Evolutionary conservation across 352 stramenopile genomes (phyloP).

Genomic region (Phytophthora palmivora): DNA sequence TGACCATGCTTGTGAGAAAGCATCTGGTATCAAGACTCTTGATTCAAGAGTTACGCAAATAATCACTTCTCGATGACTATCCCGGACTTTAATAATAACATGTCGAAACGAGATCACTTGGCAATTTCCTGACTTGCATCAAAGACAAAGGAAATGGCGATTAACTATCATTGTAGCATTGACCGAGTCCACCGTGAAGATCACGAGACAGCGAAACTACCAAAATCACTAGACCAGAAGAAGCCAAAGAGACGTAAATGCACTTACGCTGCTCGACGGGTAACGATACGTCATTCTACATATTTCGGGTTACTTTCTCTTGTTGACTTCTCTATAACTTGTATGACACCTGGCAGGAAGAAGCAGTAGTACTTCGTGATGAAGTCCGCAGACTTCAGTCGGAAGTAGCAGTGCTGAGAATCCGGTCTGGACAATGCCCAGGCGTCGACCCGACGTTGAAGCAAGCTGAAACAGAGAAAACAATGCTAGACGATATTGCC

Average conservation of each 20-base stretch:
- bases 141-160: constrained; percentile 8
- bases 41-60: neutral
- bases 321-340: neutral
- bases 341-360: constrained; percentile 5
- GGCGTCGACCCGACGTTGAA: constrained; percentile 7
- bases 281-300: constrained; percentile 1
- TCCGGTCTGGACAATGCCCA: constrained; percentile 1
- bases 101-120: constrained; percentile 2
- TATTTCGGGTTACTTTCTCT: neutral
- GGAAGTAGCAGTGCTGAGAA: constrained; percentile 19
- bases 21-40: neutral
- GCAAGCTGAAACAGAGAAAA: constrained; percentile 5
- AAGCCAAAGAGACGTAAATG: constrained; percentile 15
- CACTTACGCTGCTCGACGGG: constrained; percentile 20
- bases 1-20: constrained; percentile 8
- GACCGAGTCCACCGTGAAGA: too few species aligned
- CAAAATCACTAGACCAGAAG: neutral
- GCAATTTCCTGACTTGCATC: constrained; percentile 3
- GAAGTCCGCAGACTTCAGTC: constrained; percentile 16
- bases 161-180: neutral
- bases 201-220: too few species aligned
- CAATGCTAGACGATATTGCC: neutral
- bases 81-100: too few species aligned
- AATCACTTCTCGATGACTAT: too few species aligned
- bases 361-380: constrained; percentile 14